These are phyloP conservation scores for Globisporangium sylvaticum DNA, from an alignment of 352 stramenopile genomes.

Conservation along the genomic window DNA sequence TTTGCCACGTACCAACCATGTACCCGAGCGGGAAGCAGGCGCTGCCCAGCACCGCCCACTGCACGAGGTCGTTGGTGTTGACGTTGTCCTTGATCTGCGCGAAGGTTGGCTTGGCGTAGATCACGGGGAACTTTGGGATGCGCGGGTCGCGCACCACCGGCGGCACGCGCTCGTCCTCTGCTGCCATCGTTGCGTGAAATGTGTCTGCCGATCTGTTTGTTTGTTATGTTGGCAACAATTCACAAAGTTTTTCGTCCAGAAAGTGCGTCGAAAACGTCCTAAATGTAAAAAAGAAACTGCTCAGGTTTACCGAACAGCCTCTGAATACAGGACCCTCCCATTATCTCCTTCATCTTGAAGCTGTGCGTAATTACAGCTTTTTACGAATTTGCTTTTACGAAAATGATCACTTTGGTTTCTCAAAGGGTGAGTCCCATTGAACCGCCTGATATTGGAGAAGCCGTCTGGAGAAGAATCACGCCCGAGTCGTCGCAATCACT, in stretches of 20 bases:
- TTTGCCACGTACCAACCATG: slow-evolving; percentile 47
- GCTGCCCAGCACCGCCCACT: slow-evolving; percentile 38
- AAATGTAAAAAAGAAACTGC: neutral
- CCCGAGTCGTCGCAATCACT: neutral
- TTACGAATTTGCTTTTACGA: neutral
- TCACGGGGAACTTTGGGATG: slow-evolving; percentile 61
- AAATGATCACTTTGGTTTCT: neutral
- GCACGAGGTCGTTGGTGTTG: slow-evolving; percentile 36
- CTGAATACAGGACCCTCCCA: neutral
- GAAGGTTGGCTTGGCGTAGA: slow-evolving; percentile 55
- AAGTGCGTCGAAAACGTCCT: neutral
- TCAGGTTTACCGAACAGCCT: neutral
- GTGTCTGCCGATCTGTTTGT: neutral
- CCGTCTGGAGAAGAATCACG: no score
- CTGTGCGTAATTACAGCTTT: neutral
- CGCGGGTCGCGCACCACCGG: slow-evolving; percentile 55
- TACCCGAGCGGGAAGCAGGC: slow-evolving; percentile 68
- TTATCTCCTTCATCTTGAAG: neutral
- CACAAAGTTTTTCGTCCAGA: neutral
- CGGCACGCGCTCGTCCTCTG: slow-evolving; percentile 26
- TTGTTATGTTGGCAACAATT: neutral
- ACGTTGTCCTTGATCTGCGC: slow-evolving; percentile 60
- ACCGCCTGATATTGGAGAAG: neutral
- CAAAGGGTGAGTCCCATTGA: neutral
- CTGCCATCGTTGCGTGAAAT: slow-evolving; percentile 2